Evolutionary conservation across 2,329 filamentous ascomycete genomes (phyloP).

Genomic region (Botrytis porri): DNA sequence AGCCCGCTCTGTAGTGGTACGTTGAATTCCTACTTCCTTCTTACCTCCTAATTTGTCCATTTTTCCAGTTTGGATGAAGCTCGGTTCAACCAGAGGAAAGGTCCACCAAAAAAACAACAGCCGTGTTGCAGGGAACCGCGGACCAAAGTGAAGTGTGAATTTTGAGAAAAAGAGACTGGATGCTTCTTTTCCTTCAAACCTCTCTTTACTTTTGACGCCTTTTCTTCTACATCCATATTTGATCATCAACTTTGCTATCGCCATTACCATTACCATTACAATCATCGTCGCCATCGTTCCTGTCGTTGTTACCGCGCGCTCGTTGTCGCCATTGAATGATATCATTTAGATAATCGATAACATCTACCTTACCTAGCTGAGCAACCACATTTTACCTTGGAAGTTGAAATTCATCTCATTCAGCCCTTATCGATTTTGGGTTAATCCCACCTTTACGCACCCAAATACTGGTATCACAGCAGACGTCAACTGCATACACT

Average conservation of each 20-base stretch:
- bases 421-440: slow-evolving; percentile 3
- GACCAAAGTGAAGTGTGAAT: neutral
- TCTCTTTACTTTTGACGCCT: neutral
- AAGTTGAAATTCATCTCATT: neutral
- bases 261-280: neutral
- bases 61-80: slow-evolving; percentile 1
- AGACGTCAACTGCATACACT: neutral
- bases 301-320: neutral
- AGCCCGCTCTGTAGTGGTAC: neutral
- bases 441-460: neutral
- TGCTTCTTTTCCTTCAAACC: neutral
- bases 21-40: neutral
- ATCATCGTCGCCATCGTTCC: neutral
- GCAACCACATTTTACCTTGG: neutral
- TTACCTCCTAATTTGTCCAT: neutral
- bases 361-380: neutral
- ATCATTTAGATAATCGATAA: neutral
- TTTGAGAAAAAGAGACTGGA: neutral
- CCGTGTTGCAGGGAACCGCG: neutral
- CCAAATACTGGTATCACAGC: neutral
- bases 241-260: neutral
- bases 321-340: neutral
- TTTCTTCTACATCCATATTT: neutral
- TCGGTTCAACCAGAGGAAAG: neutral
- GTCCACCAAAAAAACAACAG: neutral